Evolutionary conservation across 2,329 filamentous ascomycete genomes (phyloP).

Genomic region (Sclerotinia nivalis): DNA sequence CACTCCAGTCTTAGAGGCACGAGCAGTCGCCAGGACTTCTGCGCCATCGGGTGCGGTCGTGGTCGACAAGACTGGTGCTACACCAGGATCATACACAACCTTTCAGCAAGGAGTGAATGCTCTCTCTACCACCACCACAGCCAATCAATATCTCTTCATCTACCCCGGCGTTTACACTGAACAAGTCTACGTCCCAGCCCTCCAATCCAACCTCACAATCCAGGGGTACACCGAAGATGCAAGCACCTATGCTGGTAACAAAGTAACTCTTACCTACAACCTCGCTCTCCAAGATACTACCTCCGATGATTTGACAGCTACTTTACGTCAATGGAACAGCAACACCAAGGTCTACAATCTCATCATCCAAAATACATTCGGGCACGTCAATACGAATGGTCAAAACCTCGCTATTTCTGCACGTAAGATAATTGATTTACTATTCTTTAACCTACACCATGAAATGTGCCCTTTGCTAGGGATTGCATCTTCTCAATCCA

Average conservation of each 20-base stretch:
- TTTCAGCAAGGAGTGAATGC: constrained; percentile 37
- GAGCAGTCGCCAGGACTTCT: constrained; percentile 40
- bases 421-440: constrained; percentile 23
- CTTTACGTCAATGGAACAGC: constrained; percentile 41
- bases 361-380: constrained; percentile 46
- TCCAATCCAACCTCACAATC: constrained; percentile 51
- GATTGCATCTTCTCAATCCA: background rate
- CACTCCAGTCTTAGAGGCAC: constrained; percentile 9
- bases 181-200: constrained; percentile 54
- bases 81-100: constrained; percentile 27
- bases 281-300: constrained; percentile 45
- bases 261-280: constrained; percentile 48
- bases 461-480: background rate
- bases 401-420: constrained; percentile 57
- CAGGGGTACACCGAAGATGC: constrained; percentile 54
- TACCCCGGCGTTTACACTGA: constrained; percentile 57
- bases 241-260: constrained; percentile 50
- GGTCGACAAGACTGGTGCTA: constrained; percentile 46
- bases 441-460: background rate
- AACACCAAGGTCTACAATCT: constrained; percentile 61
- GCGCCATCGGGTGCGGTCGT: constrained; percentile 49
- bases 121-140: constrained; percentile 47
- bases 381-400: constrained; percentile 43
- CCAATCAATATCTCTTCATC: constrained; percentile 56
- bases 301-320: constrained; percentile 46